phyloP scores from a whole-genome alignment of 768 basidiomycete genomes.

The Lactarius psammicola region DNA sequence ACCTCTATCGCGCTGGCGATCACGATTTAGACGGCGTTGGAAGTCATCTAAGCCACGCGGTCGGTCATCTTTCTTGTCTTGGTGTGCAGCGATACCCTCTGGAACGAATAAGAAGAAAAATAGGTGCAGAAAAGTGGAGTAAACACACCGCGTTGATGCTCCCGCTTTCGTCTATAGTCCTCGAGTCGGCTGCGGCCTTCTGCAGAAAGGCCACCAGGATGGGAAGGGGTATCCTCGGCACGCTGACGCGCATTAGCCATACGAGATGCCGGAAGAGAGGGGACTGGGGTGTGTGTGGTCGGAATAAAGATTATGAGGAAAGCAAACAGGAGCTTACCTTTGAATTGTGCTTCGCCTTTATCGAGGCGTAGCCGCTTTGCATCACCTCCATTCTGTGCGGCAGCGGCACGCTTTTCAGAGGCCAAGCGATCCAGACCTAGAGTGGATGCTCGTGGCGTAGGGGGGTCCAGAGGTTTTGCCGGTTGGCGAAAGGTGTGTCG shows the following conservation, averaged over 20 bases:
- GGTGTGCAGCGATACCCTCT: conserved; percentile 72
- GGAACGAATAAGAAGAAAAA: conserved; percentile 2
- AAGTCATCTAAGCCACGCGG: conserved; percentile 89
- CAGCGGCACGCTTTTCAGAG: conserved; percentile 70
- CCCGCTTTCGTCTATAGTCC: conserved; percentile 67
- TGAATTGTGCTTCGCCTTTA: conserved; percentile 73
- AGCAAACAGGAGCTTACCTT: conserved; percentile 53
- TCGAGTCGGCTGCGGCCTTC: conserved; percentile 68
- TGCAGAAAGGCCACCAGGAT: conserved; percentile 86
- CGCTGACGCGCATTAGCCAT: conserved; percentile 63
- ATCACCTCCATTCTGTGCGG: conserved; percentile 47
- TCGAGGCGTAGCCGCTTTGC: conserved; percentile 65
- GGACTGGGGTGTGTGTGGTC: conserved; percentile 52
- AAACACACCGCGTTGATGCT: conserved; percentile 61
- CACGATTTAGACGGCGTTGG: conserved; percentile 85
- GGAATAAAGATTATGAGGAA: background rate
- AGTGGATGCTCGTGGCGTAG: conserved; percentile 73
- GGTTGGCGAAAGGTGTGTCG: conserved; percentile 80
- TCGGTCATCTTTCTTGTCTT: conserved; percentile 53
- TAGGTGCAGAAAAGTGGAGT: background rate
- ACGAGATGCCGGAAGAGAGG: conserved; percentile 62
- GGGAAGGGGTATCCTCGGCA: conserved; percentile 90
- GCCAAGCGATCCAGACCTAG: conserved; percentile 89
- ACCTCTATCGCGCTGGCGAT: conserved; percentile 44
- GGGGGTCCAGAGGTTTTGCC: conserved; percentile 67